phyloP scores from a whole-genome alignment of 192 early-diverging fungal species.

The Dissophora globulifera region DNA sequence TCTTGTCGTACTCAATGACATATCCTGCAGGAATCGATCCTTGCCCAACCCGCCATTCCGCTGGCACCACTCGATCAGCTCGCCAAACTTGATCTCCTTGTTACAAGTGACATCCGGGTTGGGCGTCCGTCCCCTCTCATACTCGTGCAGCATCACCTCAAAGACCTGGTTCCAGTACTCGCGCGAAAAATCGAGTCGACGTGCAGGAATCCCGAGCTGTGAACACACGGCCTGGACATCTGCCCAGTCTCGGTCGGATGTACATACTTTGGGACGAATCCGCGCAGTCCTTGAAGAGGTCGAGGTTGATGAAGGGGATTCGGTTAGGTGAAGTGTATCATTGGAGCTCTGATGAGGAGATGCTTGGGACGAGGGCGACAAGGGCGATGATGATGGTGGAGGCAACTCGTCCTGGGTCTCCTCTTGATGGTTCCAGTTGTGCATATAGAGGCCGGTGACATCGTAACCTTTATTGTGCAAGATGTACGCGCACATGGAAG shows the following conservation, averaged over 20 bases:
- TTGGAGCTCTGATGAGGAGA: background rate
- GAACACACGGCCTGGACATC: conserved; percentile 80
- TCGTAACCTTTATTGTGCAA: conserved; percentile 71
- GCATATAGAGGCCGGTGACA: conserved; percentile 90
- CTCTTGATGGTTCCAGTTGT: conserved; percentile 79
- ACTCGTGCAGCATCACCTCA: conserved; percentile 77
- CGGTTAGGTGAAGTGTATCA: conserved; percentile 11
- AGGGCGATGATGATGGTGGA: background rate
- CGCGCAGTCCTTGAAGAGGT: conserved; percentile 10
- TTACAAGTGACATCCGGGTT: conserved; percentile 97
- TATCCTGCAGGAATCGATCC: too few relatives aligned
- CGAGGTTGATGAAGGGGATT: conserved; percentile 1
- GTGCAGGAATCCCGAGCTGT: conserved; percentile 72
- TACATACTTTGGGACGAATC: conserved; percentile 65
- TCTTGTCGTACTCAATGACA: too few relatives aligned
- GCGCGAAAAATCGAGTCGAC: conserved; percentile 78
- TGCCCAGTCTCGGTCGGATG: conserved; percentile 78
- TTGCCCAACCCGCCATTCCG: conserved; percentile 36
- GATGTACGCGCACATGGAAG: conserved; percentile 84
- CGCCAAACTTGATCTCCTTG: conserved; percentile 93
- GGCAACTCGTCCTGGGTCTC: conserved; percentile 81
- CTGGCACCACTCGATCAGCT: conserved; percentile 70
- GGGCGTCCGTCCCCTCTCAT: conserved; percentile 79
- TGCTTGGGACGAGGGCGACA: too few relatives aligned
- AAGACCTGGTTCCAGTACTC: conserved; percentile 96